Evolutionary conservation across 768 basidiomycete genomes (phyloP).

Genomic region (Boletus subcaerulescens): DNA sequence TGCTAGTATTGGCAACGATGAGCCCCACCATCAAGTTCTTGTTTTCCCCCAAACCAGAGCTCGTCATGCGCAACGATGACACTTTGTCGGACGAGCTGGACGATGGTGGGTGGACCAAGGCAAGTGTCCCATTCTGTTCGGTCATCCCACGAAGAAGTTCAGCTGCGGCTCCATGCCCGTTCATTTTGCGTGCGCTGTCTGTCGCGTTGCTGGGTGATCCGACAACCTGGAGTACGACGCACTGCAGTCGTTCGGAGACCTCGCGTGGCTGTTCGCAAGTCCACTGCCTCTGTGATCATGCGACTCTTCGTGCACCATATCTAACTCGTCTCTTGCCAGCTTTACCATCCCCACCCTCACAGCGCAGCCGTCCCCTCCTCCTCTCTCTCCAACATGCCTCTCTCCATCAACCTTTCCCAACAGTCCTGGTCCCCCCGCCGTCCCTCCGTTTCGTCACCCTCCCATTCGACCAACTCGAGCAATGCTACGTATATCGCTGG

Average conservation of each 20-base stretch:
- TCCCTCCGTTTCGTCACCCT: conserved; percentile 13
- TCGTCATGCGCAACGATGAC: background rate
- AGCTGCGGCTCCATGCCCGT: background rate
- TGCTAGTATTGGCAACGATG: background rate
- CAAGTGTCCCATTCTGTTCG: conserved; percentile 1
- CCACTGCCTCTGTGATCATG: conserved; percentile 25
- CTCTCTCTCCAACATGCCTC: conserved; percentile 15
- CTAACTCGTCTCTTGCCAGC: conserved; percentile 13
- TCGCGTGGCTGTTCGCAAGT: conserved; percentile 14
- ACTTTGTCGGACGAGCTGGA: conserved; percentile 5
- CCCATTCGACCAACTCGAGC: conserved; percentile 1
- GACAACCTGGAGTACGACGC: background rate
- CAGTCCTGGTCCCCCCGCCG: conserved; percentile 24
- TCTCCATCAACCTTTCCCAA: conserved; percentile 8
- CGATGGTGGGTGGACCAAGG: conserved; percentile 26
- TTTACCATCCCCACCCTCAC: conserved; percentile 4
- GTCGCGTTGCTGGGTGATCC: conserved; percentile 1
- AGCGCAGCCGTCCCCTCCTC: background rate
- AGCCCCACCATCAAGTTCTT: background rate
- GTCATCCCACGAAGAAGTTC: conserved; percentile 11
- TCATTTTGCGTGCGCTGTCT: too few relatives aligned
- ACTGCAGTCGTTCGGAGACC: background rate
- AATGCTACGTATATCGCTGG: background rate
- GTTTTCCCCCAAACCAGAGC: background rate
- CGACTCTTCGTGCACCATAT: background rate